Base-by-base conservation (phyloP, 2,329 filamentous ascomycete genomes). In the Aspergillus awamori region DNA sequence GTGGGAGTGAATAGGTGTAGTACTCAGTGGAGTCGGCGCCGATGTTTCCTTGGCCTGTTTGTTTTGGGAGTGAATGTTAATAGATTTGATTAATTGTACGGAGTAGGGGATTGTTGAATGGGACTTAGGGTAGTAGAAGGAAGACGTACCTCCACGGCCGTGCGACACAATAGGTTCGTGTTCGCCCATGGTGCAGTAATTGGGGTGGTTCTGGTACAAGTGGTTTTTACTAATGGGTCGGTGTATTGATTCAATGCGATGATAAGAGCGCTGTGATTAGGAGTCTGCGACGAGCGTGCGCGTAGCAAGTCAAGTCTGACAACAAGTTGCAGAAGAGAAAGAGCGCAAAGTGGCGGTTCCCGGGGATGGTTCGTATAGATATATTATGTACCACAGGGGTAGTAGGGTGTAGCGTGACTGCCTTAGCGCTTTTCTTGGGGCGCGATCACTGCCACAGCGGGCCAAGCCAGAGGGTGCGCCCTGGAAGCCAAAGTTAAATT, bases 11-110 rank as follows among this genome's bases (percentile, higher is more conserved):
- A 30, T 30, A 26, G 28, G 33, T n/a, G 2, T 15, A 41, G 15
- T 74, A 82, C 76, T 78, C 69, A 28, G 76, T 80, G 30, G 70
- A 54, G 68, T 86, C 84, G 36, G 76, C 77, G 60, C 82, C 81
- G 63, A 87, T 86, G 72, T 87, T 87, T 64, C 84, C 85, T 63
- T 83, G 81, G 65, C 84, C 84, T 87, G 62, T 7, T 24, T 26
- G 17, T 15, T 36, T 36, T 28, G 30, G 15, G 20, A 11, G 13
- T 33, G 36, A 20, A 24, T n/a, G 36, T 60, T 39, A 51, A 24
- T 20, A 17, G 28, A 26, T 24, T n/a, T 48, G 41, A 20, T 51
- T 26, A 51, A 33, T 39, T 26, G 24, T 26, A 26, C 6, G 24
- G 20, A 20, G 20, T 20, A 20, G 20, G 20, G 24, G 24, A 26